phyloP scores from a whole-genome alignment of 305 asterid species.

The Solanum aculeatissimum region DNA sequence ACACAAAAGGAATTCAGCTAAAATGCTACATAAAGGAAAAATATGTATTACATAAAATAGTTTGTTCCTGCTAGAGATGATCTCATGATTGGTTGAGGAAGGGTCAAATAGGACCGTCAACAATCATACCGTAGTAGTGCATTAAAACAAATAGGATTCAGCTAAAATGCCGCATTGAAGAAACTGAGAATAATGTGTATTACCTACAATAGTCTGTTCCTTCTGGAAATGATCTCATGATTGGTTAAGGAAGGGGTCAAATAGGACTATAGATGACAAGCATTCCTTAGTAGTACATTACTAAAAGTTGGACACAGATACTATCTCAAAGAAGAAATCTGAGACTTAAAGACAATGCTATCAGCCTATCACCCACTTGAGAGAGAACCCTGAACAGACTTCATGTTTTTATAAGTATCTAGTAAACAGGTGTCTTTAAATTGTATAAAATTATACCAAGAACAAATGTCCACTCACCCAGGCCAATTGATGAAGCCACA shows the following conservation, averaged over 20 bases:
- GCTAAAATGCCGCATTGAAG: not conserved
- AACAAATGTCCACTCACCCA: conserved; percentile 14
- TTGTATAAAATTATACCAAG: not conserved
- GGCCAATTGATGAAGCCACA: conserved; percentile 29
- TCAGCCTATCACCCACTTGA: not conserved
- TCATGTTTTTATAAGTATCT: not conserved
- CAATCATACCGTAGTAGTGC: not conserved
- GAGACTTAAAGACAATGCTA: not conserved
- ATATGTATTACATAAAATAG: not conserved
- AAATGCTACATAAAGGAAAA: not conserved
- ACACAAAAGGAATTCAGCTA: not conserved
- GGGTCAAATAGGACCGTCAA: not conserved
- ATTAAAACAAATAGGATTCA: not conserved
- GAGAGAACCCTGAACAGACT: not conserved
- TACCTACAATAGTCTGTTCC: not conserved
- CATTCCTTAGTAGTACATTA: not conserved
- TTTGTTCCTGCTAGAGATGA: not conserved
- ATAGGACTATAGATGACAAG: not conserved
- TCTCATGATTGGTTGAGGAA: not conserved
- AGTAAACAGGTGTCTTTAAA: not conserved
- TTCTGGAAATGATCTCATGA: not conserved
- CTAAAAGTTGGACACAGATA: not conserved
- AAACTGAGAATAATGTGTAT: not conserved
- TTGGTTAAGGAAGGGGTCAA: not conserved
- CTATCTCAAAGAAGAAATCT: not conserved